A percentile compares a stretch with the other conserved stretches of the same genome.
Evolutionary conservation across 208 protist genomes (phyloP).

Genomic region (Trypanosoma platydactyli): DNA sequence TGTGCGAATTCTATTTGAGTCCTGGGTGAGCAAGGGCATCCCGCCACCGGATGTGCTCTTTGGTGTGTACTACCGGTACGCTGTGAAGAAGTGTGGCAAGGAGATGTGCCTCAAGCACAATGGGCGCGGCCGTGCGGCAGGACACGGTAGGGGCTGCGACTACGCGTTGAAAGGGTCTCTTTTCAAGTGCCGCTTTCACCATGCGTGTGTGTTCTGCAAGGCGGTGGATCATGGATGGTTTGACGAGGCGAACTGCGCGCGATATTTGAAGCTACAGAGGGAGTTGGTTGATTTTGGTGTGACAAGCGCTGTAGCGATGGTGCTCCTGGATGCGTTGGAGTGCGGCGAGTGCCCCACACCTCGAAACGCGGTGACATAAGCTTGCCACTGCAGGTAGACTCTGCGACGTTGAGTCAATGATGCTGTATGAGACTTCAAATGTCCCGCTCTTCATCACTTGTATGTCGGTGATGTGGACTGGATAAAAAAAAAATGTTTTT

Average conservation of each 20-base stretch:
- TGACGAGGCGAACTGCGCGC: conserved; percentile 65
- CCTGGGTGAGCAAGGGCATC: conserved; percentile 63
- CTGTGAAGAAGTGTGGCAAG: conserved; percentile 59
- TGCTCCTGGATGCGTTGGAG: conserved; percentile 70
- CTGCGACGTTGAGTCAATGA: no score
- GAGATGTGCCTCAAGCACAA: conserved; percentile 81
- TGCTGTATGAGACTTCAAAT: no score
- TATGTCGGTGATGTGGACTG: no score
- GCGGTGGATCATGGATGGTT: conserved; percentile 75
- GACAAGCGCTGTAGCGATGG: conserved; percentile 43
- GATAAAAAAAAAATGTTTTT: not conserved
- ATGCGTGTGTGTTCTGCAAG: conserved; percentile 75
- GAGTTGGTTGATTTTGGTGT: conserved; percentile 63
- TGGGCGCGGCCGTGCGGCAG: conserved; percentile 48
- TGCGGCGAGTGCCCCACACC: conserved; percentile 9
- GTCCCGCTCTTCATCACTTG: no score
- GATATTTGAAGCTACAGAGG: conserved; percentile 54
- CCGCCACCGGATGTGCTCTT: conserved; percentile 64
- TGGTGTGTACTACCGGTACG: conserved; percentile 78
- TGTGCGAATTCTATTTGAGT: conserved; percentile 60
- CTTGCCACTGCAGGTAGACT: no score
- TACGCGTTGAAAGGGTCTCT: conserved; percentile 63
- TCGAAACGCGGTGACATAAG: no score
- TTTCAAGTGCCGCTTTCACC: conserved; percentile 72
- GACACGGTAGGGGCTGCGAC: conserved; percentile 66